Evolutionary conservation across 2,329 filamentous ascomycete genomes (phyloP), one percentile per base, ranked within the genome.

Genomic region (Proliferodiscus dingleyae): DNA sequence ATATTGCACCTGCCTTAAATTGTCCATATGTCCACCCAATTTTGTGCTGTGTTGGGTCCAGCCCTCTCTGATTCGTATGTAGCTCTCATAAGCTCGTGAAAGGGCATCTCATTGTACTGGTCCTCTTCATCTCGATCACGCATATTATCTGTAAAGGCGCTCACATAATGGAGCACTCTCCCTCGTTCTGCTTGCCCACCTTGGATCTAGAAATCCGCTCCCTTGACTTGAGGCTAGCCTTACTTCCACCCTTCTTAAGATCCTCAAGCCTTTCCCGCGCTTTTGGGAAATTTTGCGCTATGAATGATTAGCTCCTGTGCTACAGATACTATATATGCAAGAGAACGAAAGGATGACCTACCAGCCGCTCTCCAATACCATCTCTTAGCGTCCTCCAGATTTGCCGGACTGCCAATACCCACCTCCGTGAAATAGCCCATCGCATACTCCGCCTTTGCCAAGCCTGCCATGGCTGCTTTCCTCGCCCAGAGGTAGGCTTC

Each of bases 371-470:
- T 78, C 78, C 90, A 96, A 69, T 98, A 98, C 93, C 93, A 98
- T 58, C 89, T 80, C 74, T 95, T 96, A 18, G 91, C 93, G 68
- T 97, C 93, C 60, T 98, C 93, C 58, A 96, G 61, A 64, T 91
- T 94, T 7, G 86, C 81, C 13, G 84, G 75, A 53, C 88, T 83
- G 23, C 93, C 93, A 57, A 98, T 97, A 10, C 93, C 93, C 39
- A 93, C 84, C 67, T 98, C 93, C 1, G 88, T 94, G 63, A 95
- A 96, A 68, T 97, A 96, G 0, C 93, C 93, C 86, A 98, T 95
- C 0, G 91, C 93, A 68, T 96, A 97, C 69, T 97, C 87, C 0
- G 93, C 93, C 72, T 97, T 98, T 6, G 89, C 83, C 29, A 96
- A 69, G 2, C 91, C 89, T 3, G 89, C 86, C 53, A 83, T 80